Evolutionary conservation across 805 yeast genomes (phyloP).

Genomic region (Wickerhamiella slavikovae): DNA sequence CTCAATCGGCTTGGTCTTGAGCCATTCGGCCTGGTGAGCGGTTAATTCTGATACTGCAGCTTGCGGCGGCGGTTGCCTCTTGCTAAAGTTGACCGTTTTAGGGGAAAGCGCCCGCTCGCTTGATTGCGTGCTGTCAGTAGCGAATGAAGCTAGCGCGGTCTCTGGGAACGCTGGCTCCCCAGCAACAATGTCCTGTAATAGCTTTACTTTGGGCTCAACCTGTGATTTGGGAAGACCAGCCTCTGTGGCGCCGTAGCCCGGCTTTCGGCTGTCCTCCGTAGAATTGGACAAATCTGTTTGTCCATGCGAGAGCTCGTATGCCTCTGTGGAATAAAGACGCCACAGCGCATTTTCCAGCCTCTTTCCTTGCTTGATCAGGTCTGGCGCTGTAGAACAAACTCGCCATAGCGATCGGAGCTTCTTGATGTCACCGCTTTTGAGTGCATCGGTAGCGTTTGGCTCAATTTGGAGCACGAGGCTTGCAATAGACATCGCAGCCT

Average conservation of each 20-base stretch:
- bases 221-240: neutral
- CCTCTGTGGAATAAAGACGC: slow-evolving; percentile 12
- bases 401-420: slow-evolving; percentile 11
- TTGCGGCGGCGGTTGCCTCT: too few relatives aligned
- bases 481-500: too few relatives aligned
- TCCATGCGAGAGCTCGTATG: neutral
- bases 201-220: neutral
- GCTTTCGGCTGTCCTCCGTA: neutral
- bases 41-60: too few relatives aligned
- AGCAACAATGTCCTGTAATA: neutral
- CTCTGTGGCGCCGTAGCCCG: neutral
- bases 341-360: slow-evolving; percentile 12
- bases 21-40: too few relatives aligned
- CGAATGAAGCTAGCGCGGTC: neutral
- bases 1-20: neutral
- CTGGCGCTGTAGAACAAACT: slow-evolving; percentile 11
- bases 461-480: too few relatives aligned
- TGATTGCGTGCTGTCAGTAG: neutral
- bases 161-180: neutral
- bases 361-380: slow-evolving; percentile 10
- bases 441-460: slow-evolving; percentile 8
- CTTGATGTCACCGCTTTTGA: slow-evolving; percentile 10
- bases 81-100: too few relatives aligned
- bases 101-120: too few relatives aligned
- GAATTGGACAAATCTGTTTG: neutral